Percentiles rank a stretch among this genome's conserved stretches.
Evolutionary conservation across 495 filamentous ascomycete genomes (phyloP).

Genomic region (Penicillium soppii): DNA sequence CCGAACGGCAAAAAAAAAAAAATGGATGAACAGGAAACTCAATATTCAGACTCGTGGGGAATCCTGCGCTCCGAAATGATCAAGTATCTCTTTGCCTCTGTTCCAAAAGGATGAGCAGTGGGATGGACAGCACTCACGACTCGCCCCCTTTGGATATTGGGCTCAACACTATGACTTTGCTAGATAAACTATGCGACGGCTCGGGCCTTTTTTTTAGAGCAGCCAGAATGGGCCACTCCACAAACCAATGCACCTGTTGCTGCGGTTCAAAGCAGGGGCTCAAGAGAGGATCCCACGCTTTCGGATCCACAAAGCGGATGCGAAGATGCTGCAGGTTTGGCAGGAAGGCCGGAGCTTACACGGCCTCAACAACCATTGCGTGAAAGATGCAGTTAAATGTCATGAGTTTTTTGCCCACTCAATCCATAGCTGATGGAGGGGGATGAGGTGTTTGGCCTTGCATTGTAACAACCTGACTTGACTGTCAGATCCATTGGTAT

Average conservation of each 20-base stretch:
- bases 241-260: slow-evolving; percentile 58
- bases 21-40: too few species aligned
- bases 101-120: too few species aligned
- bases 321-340: slow-evolving; percentile 55
- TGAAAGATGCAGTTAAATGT: slow-evolving; percentile 68
- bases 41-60: too few species aligned
- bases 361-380: slow-evolving; percentile 56
- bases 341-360: slow-evolving; percentile 55
- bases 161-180: too few species aligned
- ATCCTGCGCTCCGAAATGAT: too few species aligned
- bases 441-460: too few species aligned
- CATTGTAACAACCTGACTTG: slow-evolving; percentile 65
- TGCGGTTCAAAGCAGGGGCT: slow-evolving; percentile 67
- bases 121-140: too few species aligned
- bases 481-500: slow-evolving; percentile 67
- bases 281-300: slow-evolving; percentile 50
- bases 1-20: too few species aligned
- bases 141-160: too few species aligned
- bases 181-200: slow-evolving; percentile 57
- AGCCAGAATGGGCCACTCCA: slow-evolving; percentile 66
- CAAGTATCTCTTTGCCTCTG: too few species aligned
- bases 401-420: slow-evolving; percentile 46
- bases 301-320: slow-evolving; percentile 71
- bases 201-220: slow-evolving; percentile 49
- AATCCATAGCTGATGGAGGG: neutral